phyloP scores from a whole-genome alignment of 2,329 filamentous ascomycete genomes.

The Ophiostoma tasmaniense region DNA sequence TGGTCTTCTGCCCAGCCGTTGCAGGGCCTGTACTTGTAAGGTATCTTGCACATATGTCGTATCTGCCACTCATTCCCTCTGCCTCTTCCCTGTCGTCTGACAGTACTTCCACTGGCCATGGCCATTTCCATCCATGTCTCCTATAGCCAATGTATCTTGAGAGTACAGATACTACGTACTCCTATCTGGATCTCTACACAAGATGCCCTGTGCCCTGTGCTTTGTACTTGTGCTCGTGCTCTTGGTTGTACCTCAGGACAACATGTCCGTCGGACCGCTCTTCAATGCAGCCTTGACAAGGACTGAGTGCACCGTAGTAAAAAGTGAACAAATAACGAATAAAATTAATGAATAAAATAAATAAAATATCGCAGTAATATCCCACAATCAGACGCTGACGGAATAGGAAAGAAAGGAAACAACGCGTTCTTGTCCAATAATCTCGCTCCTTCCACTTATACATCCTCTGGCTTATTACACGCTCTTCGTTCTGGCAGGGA shows the following conservation, averaged over 20 bases:
- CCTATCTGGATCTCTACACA: neutral
- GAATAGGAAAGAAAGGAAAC: conserved; percentile 1
- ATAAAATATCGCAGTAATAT: neutral
- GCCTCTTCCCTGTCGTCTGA: neutral
- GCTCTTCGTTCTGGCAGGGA: neutral
- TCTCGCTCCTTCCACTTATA: conserved; percentile 7
- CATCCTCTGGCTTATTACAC: neutral
- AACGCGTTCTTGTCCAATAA: conserved; percentile 14
- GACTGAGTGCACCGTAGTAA: neutral
- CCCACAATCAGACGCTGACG: neutral
- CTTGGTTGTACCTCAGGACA: neutral
- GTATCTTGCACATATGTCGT: neutral
- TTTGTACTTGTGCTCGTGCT: neutral
- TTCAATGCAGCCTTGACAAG: neutral
- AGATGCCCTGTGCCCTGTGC: neutral
- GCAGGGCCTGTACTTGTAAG: neutral
- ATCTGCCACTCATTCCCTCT: neutral
- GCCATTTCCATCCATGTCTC: neutral
- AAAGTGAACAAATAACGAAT: neutral
- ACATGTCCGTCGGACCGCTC: neutral
- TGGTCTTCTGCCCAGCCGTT: neutral
- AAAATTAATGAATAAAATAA: neutral
- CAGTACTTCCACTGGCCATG: neutral
- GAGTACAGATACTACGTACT: neutral
- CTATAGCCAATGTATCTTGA: neutral